Conservation (phyloP, 768 basidiomycete genomes). For the Lentinula lateritia region DNA sequence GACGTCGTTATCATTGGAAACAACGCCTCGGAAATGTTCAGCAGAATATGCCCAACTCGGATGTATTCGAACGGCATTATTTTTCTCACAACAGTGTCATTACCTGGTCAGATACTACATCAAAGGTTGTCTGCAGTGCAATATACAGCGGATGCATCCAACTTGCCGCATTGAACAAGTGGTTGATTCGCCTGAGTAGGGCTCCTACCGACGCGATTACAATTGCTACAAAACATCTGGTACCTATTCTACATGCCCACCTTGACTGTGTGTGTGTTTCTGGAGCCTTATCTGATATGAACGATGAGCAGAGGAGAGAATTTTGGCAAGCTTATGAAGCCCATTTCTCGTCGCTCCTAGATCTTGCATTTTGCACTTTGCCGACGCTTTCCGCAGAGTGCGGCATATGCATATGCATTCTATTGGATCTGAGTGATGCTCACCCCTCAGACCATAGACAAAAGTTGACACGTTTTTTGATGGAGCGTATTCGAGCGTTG, state of each 20-base stretch:
- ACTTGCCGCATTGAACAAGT: constrained; percentile 23
- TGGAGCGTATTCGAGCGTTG: constrained; percentile 19
- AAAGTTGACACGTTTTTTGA: constrained; percentile 17
- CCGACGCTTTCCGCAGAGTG: constrained; percentile 10
- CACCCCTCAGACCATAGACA: constrained; percentile 7
- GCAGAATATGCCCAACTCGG: constrained; percentile 3
- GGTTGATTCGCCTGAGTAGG: constrained; percentile 32
- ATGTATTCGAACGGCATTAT: constrained; percentile 27
- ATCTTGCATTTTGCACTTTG: constrained; percentile 8
- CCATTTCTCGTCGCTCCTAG: constrained; percentile 15
- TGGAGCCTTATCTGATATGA: background rate
- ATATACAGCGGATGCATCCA: constrained; percentile 34
- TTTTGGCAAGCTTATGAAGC: constrained; percentile 25
- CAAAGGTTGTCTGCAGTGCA: constrained; percentile 35
- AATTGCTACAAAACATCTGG: constrained; percentile 16
- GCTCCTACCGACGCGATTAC: background rate
- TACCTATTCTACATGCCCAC: constrained; percentile 38
- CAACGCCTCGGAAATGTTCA: background rate
- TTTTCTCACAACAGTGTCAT: constrained; percentile 25
- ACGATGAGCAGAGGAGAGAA: constrained; percentile 11
- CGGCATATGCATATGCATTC: constrained; percentile 21
- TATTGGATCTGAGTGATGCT: constrained; percentile 21
- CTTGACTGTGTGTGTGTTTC: constrained; percentile 32
- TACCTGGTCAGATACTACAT: constrained; percentile 38
- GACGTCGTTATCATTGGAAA: background rate